Conservation (phyloP, 805 yeast species). For the Candida coleopterorum region DNA sequence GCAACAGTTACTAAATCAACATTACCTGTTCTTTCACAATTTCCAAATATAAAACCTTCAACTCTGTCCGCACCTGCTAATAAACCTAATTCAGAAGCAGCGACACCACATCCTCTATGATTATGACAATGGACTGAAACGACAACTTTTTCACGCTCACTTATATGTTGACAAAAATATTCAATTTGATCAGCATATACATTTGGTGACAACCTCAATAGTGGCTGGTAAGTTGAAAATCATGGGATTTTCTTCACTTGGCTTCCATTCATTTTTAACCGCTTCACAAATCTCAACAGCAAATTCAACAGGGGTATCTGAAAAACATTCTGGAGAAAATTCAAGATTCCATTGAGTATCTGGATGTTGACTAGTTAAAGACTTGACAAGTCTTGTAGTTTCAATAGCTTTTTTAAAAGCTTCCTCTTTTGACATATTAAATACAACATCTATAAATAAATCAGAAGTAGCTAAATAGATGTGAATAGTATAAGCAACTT, state of each 20-base stretch:
- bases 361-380: constrained; percentile 74
- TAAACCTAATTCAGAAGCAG: constrained; percentile 78
- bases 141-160: constrained; percentile 65
- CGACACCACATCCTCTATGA: constrained; percentile 87
- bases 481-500: constrained; percentile 69
- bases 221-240: constrained; percentile 80
- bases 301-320: constrained; percentile 69
- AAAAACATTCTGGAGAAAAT: constrained; percentile 75
- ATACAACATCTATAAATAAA: constrained; percentile 69
- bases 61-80: constrained; percentile 86
- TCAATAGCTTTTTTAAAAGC: constrained; percentile 66
- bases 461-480: constrained; percentile 75
- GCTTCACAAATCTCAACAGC: constrained; percentile 78
- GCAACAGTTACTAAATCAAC: constrained; percentile 79
- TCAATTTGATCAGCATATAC: constrained; percentile 83
- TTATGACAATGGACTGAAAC: constrained; percentile 80
- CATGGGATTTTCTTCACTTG: constrained; percentile 67
- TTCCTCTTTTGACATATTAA: constrained; percentile 65
- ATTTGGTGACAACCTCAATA: constrained; percentile 77
- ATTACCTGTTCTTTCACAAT: constrained; percentile 86
- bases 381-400: constrained; percentile 61
- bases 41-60: constrained; percentile 81
- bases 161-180: constrained; percentile 56
- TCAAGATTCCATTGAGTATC: constrained; percentile 62
- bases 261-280: constrained; percentile 75